Conservation (phyloP, 805 yeast genomes). For the Metschnikowia lochheadii region DNA sequence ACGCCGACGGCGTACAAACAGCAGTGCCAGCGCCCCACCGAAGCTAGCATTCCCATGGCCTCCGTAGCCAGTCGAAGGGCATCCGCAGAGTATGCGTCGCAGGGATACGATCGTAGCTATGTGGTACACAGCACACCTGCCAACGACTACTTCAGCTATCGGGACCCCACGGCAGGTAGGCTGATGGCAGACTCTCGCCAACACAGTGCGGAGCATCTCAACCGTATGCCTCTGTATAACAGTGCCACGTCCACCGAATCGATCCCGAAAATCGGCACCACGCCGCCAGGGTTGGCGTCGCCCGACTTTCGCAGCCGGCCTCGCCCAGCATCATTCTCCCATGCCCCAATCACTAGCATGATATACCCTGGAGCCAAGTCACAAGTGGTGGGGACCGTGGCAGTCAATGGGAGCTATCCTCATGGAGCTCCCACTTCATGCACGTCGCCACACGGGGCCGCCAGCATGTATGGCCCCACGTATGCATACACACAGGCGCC, state of each 20-base stretch:
- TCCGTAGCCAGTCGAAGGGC: neutral
- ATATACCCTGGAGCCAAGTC: neutral
- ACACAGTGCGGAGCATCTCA: constrained; percentile 2
- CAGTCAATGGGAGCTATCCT: neutral
- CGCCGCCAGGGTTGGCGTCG: constrained; percentile 7
- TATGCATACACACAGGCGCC: neutral
- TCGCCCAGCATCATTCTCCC: constrained; percentile 12
- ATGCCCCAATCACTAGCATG: constrained; percentile 5
- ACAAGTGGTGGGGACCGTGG: neutral
- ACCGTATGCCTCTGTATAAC: constrained; percentile 8
- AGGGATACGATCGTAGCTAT: constrained; percentile 2
- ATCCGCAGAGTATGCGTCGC: neutral
- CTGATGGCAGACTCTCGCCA: constrained; percentile 4
- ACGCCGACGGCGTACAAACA: neutral
- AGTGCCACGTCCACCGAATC: constrained; percentile 4
- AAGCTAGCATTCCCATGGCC: neutral
- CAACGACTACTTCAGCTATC: constrained; percentile 11
- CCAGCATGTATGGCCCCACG: neutral
- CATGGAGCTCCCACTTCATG: neutral
- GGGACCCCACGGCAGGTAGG: constrained; percentile 5
- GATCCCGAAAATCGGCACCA: neutral
- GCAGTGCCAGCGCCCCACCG: neutral
- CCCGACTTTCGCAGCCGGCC: constrained; percentile 11
- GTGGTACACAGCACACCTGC: neutral
- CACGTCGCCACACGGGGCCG: neutral